Base-by-base conservation (phyloP, 768 basidiomycete species). In the Rhodotorula diobovata region DNA sequence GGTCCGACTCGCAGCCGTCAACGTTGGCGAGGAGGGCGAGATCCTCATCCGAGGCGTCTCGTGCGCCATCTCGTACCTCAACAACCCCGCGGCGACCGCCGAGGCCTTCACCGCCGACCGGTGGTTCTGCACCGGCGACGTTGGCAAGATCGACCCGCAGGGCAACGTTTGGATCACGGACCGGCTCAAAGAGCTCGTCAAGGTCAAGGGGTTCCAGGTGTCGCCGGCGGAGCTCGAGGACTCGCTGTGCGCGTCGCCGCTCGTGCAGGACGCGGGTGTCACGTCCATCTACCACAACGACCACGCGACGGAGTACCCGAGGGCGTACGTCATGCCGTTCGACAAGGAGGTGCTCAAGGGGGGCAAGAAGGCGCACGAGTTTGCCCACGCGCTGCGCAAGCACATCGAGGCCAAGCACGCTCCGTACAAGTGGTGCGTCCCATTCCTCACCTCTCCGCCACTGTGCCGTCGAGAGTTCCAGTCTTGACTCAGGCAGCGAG, bases 141-240 rank as follows among this genome's bases (percentile, higher is more conserved):
- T 78, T 16, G 78, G 78, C 34, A 75, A 73, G 41, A 48, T 79
- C 28, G 72, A 79, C 61, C 25, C 59, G 8, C 50, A 72, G 4
- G 74, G 70, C 30, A 67, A 63, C 56, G n/a, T 78, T 15, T 72
- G 28, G 28, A 76, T 75, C 63, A 68, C 67, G 7, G 73, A 75
- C 54, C 60, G 73, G 16, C 34, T 71, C 28, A 77, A 77, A 72
- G 76, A 79, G 63, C 67, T 79, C 30, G 75, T 79, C 66, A 79
- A 79, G 59, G 76, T 77, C 61, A 78, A 78, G 57, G 78, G 78
- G 72, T 79, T 77, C 73, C 78, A 79, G 69, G 78, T 79, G 30
- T 58, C 73, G 1, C 78, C 78, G 7, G 69, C 71, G 30, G 78
- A 79, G 39, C 70, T 79, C 35, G 78, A 79, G 53, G 77, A 75